phyloP scores from a whole-genome alignment of 139 green algal species.

The Raphidocelis subcapitata region DNA sequence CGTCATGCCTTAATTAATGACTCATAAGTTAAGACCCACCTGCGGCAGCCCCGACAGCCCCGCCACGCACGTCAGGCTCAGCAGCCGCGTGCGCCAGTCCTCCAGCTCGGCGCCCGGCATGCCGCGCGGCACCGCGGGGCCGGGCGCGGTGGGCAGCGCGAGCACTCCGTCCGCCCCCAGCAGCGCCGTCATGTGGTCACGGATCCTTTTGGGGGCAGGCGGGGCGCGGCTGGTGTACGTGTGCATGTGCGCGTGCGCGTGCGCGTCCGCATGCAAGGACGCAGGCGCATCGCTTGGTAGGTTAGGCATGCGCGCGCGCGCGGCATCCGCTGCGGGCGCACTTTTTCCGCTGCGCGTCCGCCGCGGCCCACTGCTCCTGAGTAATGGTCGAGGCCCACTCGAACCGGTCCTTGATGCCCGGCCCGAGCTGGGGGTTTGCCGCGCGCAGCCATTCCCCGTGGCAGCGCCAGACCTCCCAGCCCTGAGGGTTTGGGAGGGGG shows the following conservation, averaged over 20 bases:
- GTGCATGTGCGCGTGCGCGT: no score
- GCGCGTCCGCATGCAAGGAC: no score
- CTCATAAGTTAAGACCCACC: no score
- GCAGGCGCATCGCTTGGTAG: no score
- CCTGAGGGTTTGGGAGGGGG: no score
- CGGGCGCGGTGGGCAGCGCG: slow-evolving; percentile 69
- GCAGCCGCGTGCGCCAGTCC: slow-evolving; percentile 52
- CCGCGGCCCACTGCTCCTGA: background rate
- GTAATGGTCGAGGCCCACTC: background rate
- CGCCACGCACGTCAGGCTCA: slow-evolving; percentile 79
- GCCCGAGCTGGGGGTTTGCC: no score
- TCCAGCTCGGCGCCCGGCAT: slow-evolving; percentile 53
- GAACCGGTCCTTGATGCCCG: no score
- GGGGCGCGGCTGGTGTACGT: no score
- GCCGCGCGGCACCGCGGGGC: slow-evolving; percentile 43
- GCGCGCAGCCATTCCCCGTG: no score
- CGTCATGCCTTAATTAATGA: no score
- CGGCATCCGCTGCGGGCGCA: background rate
- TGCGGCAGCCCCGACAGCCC: slow-evolving; percentile 84
- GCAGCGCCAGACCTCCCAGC: no score
- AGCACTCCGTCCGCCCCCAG: slow-evolving; percentile 66
- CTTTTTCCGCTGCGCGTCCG: background rate
- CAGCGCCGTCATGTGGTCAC: slow-evolving; percentile 51
- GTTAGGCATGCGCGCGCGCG: background rate
- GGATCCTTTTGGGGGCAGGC: slow-evolving; percentile 33